Evolutionary conservation across 208 protist genomes (phyloP), one percentile per base, ranked within the genome.

Genomic region (Acanthamoeba triangularis): DNA sequence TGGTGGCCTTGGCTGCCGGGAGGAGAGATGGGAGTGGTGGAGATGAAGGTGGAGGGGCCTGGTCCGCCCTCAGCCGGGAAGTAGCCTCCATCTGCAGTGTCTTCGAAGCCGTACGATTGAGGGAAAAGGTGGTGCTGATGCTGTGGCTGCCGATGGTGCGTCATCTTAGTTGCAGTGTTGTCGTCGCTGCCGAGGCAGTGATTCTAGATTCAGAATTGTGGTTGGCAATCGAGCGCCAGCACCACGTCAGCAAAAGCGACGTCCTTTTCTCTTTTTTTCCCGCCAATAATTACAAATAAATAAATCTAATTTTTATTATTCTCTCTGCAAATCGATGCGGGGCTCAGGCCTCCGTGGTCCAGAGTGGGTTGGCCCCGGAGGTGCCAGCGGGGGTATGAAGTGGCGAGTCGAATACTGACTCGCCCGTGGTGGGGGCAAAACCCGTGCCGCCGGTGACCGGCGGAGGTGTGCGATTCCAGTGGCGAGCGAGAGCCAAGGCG

Each of bases 41-140:
- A 80, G 72, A 80, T 80, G 78, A 87, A 87, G 33, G 78, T 87
- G 18, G 78, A 61, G 28, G 78, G 78, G 47, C 47, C 65, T 14
- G 35, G 37, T 3, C 37, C 37, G 37, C 37, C 47, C 47, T 33
- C 49, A 3, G n/a, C 78, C 37, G 5, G 2, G 41, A 63, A 61
- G 52, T 28, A 87, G 49, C 33, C 28, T 0, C n/a, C 30, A 30
- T 87, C 47, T 5, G 78, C 78, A 30, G 78, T 87, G 78, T 87
- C 78, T 41, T 87, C 78, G n/a, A 87, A 87, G 10, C 78, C 78
- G 20, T 87, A 87, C 28, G 78, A 47, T 25, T 87, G 78, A n/a
- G 78, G 78, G 49, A 87, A 87, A 5, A 87, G 47, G 0, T 87
- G 44, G 0, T 87, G 78, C 28, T 41, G 47, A 23, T 52, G 20